phyloP scores from a whole-genome alignment of 805 yeast species.

The Nakazawaea molendinolei region DNA sequence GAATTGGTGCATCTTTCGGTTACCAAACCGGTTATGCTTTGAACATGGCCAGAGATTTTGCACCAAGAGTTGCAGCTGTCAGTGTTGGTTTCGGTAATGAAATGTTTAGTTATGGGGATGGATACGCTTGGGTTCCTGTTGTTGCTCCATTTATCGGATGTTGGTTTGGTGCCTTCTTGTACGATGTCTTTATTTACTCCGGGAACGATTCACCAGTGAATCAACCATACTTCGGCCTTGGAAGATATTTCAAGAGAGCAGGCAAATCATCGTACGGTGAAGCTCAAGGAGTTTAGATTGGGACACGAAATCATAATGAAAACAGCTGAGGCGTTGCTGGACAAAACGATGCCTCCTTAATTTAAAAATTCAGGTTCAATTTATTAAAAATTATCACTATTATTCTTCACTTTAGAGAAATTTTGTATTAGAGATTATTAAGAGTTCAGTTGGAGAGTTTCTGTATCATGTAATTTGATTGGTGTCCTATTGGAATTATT shows the following conservation, averaged over 20 bases:
- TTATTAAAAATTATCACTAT: too few relatives aligned
- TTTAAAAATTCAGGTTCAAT: too few relatives aligned
- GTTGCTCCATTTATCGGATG: slow-evolving; percentile 45
- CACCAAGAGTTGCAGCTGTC: slow-evolving; percentile 43
- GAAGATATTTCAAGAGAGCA: slow-evolving; percentile 5
- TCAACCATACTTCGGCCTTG: slow-evolving; percentile 30
- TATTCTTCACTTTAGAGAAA: too few relatives aligned
- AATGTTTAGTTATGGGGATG: slow-evolving; percentile 31
- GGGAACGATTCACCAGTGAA: slow-evolving; percentile 48
- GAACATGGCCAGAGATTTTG: slow-evolving; percentile 49
- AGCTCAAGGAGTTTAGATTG: not conserved
- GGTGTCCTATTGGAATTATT: too few relatives aligned
- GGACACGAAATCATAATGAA: too few relatives aligned
- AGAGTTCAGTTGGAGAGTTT: too few relatives aligned
- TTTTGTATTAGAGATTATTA: too few relatives aligned
- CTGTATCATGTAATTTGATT: too few relatives aligned
- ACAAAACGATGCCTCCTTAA: too few relatives aligned
- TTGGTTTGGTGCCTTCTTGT: slow-evolving; percentile 40
- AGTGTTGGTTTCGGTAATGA: slow-evolving; percentile 39
- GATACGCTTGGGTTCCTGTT: slow-evolving; percentile 49
- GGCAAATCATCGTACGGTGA: not conserved
- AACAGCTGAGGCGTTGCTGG: too few relatives aligned
- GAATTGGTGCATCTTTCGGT: slow-evolving; percentile 42
- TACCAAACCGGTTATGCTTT: slow-evolving; percentile 50
- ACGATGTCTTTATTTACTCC: slow-evolving; percentile 43